Evolutionary conservation across 805 yeast genomes (phyloP), one percentile per base, ranked within the genome.

Genomic region (Candida taoyuanica): DNA sequence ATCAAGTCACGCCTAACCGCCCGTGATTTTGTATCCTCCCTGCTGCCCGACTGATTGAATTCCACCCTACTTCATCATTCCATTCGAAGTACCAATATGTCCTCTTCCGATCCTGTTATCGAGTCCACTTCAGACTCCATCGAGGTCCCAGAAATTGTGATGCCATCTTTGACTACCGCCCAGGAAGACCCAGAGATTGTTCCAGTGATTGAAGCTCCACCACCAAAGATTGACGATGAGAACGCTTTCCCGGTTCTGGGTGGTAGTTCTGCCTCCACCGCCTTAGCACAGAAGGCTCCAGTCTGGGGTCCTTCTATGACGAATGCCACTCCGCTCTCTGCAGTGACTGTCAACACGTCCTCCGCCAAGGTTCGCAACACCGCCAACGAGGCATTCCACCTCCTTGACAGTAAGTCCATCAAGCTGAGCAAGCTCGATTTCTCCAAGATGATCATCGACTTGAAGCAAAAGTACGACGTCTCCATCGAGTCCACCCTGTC

Each of bases 401-500:
- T 89, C 53, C 81, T 76, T 52, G 72, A 75, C 39, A 79, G 76
- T 37, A 81, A 81, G 46, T 91, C 85, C 58, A 61, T 78, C 55
- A 71, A 74, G 37, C 71, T 81, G 20, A 60, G 73, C 33, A 78
- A 80, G 50, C 69, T 78, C 17, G 93, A 84, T 49, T 76, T 85
- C 44, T 70, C 80, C 52, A 80, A 80, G 55, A 73, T 85, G 45
- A 66, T 87, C 46, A 68, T 74, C 34, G 64, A 73, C 33, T 73
- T 85, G 53, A 82, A 81, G 62, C 64, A 76, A 42, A 62, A 68
- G 25, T 71, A 79, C 44, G 64, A 71, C 33, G 85, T 88, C 39
- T 75, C 77, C 44, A 76, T 88, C 45, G 96, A 88, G 59, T 83
- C 94, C 39, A 85, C 95, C 37, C 68, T 86, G 39, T 83, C 94